Base-by-base conservation (phyloP, 1,284 basidiomycete species). In the Rhodotorula sp. region DNA sequence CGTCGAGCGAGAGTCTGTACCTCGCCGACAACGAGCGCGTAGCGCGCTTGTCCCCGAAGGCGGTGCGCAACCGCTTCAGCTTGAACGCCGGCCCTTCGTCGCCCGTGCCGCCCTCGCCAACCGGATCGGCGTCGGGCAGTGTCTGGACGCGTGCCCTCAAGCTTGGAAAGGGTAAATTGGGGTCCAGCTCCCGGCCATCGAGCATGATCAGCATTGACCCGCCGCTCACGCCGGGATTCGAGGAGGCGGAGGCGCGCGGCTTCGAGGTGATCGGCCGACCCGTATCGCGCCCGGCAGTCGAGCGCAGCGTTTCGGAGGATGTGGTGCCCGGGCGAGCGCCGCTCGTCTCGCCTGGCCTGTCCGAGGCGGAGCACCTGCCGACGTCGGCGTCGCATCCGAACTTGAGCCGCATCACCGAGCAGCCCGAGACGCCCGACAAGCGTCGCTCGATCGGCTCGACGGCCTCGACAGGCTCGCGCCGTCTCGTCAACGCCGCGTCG, bases 21-120 rank as follows among this genome's bases (percentile, higher is more conserved):
- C 52, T 60, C 45, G 67, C 57, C 34, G 67, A 68, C 54, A 68
- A 45, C 41, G 67, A 68, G 57, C 62, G 67, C 2, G 34, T 17
- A 34, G 19, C 67, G 48, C 50, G 62, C 44, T 3, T 60, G 7
- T 68, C 66, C 4, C 61, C 67, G 0, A 49, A 27, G 4, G n/a
- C 56, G 10, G n/a, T 27, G 10, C 21, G 49, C 9, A 41, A 23
- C 4, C 48, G 61, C 25, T 64, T 50, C 27, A 48, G 67, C 46
- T 16, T 56, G 4, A 23, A 44, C 23, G 42, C n/a, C 14, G 49
- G 34, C 34, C 34, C 49, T 14, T 50, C 49, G 10, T 50, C 49
- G 49, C 49, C 49, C 7, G 19, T n/a, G 7, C 61, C 61, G 23
- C 27, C 53, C 25, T 56, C 53, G 34, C 53, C 58, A 5, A 44